Evolutionary conservation across 371 early-diverging fungal species (phyloP), one percentile per base, ranked within the genome.

Genomic region (Rhizopus sp.): DNA sequence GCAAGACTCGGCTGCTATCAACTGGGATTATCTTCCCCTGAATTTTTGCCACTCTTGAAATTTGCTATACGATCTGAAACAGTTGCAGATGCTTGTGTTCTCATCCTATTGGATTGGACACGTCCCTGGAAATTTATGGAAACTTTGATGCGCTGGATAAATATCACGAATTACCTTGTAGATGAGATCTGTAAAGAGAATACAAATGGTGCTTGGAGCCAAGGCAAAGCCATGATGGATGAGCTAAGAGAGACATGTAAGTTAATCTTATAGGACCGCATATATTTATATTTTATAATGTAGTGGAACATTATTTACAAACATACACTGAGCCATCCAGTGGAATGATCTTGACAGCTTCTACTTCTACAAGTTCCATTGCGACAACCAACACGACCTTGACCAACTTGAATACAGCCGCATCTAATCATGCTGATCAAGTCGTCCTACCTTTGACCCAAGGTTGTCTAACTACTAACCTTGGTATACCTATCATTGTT

Each of bases 31-130:
- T 78, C 85, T 54, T 76, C 86, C 58, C 68, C 82, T 13, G 77
- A 85, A 38, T 91, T 87, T 59, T 73, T 84, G 45, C 80, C 85
- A 39, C 73, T 93, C 44, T 69, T 93, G 33, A 78, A 77, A 50
- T 85, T 87, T 63, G 88, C 88, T 35, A 68, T 93, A 46, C 83
- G 82, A 50, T 66, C 80, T n/a, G 73, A 82, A 41, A 79, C 87
- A 12, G 64, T 90, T 17, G 53, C 73, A 0, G 80, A 85, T 63
- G 68, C 87, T 1, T 76, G 86, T 16, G 87, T 87, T 0, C 65
- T 93, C 4, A 81, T 95, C 38, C 82, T 88, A 45, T 70, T 96
- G 53, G 95, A 94, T 70, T 96, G 96, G 96, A 73, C 87, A 35
- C 77, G 80, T 70, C 96, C 96, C 9, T 94, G 93, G 92, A 73